Conservation (phyloP, 805 yeast genomes). For the Sugiyamaella valdiviana region DNA sequence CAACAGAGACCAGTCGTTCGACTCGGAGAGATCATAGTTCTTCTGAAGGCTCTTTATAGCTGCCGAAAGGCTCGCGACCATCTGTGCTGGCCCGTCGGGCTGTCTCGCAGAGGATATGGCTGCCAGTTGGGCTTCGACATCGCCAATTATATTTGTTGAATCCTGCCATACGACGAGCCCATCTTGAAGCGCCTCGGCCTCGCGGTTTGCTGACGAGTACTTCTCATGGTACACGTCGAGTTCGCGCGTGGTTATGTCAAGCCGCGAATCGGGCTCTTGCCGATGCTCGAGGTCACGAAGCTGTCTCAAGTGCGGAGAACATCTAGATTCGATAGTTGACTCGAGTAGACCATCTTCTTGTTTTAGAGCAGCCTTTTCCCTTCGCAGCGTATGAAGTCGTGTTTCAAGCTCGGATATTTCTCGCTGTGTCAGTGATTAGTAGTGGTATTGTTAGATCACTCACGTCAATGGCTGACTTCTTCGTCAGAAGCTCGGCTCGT, state of each 20-base stretch:
- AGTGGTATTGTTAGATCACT: background rate
- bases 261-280: conserved; percentile 11
- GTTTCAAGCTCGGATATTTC: conserved; percentile 19
- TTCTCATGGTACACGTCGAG: conserved; percentile 10
- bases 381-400: conserved; percentile 11
- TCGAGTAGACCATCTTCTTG: conserved; percentile 1
- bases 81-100: conserved; percentile 13
- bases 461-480: conserved; percentile 9
- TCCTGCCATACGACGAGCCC: conserved; percentile 20
- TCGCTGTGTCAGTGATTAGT: background rate
- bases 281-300: conserved; percentile 3
- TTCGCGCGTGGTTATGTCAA: conserved; percentile 7
- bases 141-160: conserved; percentile 11
- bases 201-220: conserved; percentile 7
- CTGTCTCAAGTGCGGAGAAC: conserved; percentile 10
- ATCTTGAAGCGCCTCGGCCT: conserved; percentile 14
- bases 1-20: conserved; percentile 25
- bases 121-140: conserved; percentile 19
- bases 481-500: conserved; percentile 11
- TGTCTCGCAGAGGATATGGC: conserved; percentile 10
- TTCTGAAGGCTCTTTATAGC: conserved; percentile 12
- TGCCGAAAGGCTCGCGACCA: conserved; percentile 15
- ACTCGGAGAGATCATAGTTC: conserved; percentile 15
- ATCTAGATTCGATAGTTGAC: conserved; percentile 9
- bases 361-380: conserved; percentile 9